A percentile compares a stretch with the other conserved stretches of the same genome.
Conservation (phyloP, 2,329 filamentous ascomycete species). For the Microcyclospora tardicrescens region DNA sequence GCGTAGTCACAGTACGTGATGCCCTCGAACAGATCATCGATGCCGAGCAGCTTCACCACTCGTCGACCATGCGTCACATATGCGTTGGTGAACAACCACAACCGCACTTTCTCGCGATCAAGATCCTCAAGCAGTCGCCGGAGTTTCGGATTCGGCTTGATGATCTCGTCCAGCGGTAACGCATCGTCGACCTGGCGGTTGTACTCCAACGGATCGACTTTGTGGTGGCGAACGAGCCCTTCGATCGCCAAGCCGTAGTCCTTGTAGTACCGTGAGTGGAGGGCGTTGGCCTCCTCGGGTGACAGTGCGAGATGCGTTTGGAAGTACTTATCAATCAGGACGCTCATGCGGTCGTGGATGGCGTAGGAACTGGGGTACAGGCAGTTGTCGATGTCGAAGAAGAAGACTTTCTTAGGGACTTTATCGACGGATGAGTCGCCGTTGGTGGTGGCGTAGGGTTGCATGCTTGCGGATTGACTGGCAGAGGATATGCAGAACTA, state of each 20-base stretch:
- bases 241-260: constrained; percentile 97
- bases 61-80: constrained; percentile 77
- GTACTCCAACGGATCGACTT: constrained; percentile 90
- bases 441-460: constrained; percentile 4
- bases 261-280: constrained; percentile 87
- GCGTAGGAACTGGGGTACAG: constrained; percentile 68
- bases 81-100: constrained; percentile 95
- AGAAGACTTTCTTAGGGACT: constrained; percentile 28
- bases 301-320: constrained; percentile 58
- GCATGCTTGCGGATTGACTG: not conserved
- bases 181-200: constrained; percentile 92
- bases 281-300: constrained; percentile 63
- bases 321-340: constrained; percentile 60
- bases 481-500: not conserved
- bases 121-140: constrained; percentile 68
- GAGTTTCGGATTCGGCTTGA: constrained; percentile 64
- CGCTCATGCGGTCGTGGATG: constrained; percentile 79
- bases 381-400: constrained; percentile 98
- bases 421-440: constrained; percentile 30
- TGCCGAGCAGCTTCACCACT: constrained; percentile 64
- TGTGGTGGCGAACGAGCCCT: constrained; percentile 82
- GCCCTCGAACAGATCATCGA: constrained; percentile 87
- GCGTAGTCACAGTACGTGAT: constrained; percentile 91
- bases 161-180: constrained; percentile 70
- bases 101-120: constrained; percentile 67